Evolutionary conservation across 192 early-diverging fungal genomes (phyloP).

Genomic region (Coemansia sp.): DNA sequence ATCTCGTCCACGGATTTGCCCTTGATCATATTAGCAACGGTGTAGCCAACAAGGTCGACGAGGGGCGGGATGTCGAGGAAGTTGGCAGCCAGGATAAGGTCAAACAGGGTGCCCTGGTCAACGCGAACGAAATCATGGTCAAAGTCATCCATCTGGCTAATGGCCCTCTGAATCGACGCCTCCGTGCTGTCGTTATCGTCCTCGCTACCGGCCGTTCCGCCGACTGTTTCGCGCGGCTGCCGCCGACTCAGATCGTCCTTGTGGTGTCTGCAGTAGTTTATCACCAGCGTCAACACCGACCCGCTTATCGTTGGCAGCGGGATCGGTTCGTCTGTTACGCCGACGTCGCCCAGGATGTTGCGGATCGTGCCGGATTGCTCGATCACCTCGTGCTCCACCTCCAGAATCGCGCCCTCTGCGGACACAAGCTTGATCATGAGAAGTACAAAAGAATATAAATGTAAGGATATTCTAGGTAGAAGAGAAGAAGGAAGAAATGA

Average conservation of each 20-base stretch:
- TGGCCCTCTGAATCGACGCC: constrained; percentile 58
- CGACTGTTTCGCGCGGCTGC: constrained; percentile 10
- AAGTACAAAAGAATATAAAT: background rate
- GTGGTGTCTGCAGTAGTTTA: constrained; percentile 90
- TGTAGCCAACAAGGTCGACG: constrained; percentile 72
- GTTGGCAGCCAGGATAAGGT: constrained; percentile 89
- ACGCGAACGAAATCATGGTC: constrained; percentile 88
- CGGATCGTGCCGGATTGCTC: constrained; percentile 56
- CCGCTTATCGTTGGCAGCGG: constrained; percentile 91
- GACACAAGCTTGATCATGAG: constrained; percentile 31
- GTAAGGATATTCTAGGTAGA: background rate
- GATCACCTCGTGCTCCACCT: constrained; percentile 46
- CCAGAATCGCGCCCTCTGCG: constrained; percentile 43
- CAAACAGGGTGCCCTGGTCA: constrained; percentile 92
- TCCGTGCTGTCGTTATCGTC: constrained; percentile 52
- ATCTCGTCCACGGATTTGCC: constrained; percentile 86
- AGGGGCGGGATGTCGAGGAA: constrained; percentile 76
- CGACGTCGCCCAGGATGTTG: constrained; percentile 52
- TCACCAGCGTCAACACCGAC: constrained; percentile 81
- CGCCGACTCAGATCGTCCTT: constrained; percentile 59
- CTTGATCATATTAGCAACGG: constrained; percentile 92
- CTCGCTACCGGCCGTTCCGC: constrained; percentile 37
- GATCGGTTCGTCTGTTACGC: constrained; percentile 51
- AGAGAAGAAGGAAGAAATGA: background rate
- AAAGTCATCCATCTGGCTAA: constrained; percentile 85